Conservation (phyloP, 129 eudicot genomes). For the Artemisia annua region DNA sequence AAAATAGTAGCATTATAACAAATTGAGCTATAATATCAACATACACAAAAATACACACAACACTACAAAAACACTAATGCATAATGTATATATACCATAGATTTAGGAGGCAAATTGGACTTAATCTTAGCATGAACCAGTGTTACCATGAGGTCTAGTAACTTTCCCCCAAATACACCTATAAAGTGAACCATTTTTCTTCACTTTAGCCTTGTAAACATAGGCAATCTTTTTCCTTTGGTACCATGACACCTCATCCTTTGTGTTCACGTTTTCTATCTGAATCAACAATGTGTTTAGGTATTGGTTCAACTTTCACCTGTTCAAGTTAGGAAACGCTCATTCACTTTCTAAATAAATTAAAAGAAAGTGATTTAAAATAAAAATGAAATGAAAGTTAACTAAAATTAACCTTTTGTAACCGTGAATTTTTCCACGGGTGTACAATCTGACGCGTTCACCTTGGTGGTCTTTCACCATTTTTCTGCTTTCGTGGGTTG, state of each 20-base stretch:
- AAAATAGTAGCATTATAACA: not conserved
- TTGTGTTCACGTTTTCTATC: slow-evolving; percentile 33
- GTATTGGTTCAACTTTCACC: slow-evolving; percentile 42
- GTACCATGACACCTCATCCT: slow-evolving; percentile 37
- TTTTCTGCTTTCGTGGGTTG: slow-evolving; percentile 5
- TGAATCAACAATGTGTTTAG: slow-evolving; percentile 35
- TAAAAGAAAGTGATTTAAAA: not conserved
- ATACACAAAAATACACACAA: not conserved
- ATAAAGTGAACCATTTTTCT: slow-evolving; percentile 65
- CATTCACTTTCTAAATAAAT: not conserved
- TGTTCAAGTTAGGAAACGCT: not conserved
- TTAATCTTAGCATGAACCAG: slow-evolving; percentile 82
- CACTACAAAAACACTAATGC: not conserved
- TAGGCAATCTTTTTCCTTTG: slow-evolving; percentile 73
- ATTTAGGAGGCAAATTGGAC: slow-evolving; percentile 82
- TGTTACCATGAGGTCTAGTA: slow-evolving; percentile 88
- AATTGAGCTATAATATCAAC: not conserved
- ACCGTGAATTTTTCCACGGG: slow-evolving; percentile 38
- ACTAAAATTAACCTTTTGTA: slow-evolving; percentile 26
- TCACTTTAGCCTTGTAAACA: slow-evolving; percentile 74
- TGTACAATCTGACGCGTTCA: slow-evolving; percentile 38
- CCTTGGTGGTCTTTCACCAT: slow-evolving; percentile 47
- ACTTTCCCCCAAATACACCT: slow-evolving; percentile 95
- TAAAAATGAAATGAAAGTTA: not conserved
- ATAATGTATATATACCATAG: slow-evolving; percentile 51